Evolutionary conservation across 176 grass and related monocot genomes (phyloP), one percentile per base, ranked within the genome.

Genomic region (Carex kokanica): DNA sequence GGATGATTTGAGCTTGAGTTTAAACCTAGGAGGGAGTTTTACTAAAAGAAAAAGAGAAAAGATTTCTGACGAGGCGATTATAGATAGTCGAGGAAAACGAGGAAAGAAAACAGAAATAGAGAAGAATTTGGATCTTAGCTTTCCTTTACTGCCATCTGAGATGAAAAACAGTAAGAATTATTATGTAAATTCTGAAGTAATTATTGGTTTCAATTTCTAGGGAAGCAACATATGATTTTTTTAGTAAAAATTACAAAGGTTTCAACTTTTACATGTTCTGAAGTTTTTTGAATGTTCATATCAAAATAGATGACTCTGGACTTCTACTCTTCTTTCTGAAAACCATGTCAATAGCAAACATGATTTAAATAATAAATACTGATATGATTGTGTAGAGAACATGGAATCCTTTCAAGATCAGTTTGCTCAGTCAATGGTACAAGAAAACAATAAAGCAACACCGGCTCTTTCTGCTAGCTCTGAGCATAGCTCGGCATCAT

Each of bases 1-100:
- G 72, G 72, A 75, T 14, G 72, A 75, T 75, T 52, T 75, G 72
- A 75, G 14, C 49, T 75, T 75, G 72, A 75, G 47, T 75, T 75
- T 75, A 8, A 13, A 75, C 8, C 2, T 75, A 7, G 72, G 72
- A 75, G 72, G 72, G 0, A 7, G 47, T 31, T 27, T 16, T 27
- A 54, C 23, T 16, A 75, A 75, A 75, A 52, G 72, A 75, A 75
- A 54, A 3, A 2, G 72, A 5, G 72, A 54, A 14, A 14, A 75
- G 47, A 1, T 54, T 54, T 54, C 72, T 8, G 47, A 75, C 3
- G 21, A 75, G 72, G 47, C 15, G 47, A 8, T 54, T 2, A 53
- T 27, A 54, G n/a, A 52, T 75, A 27, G 31, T 54, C 72, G 6
- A 3, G 21, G 21, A 73, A 4, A 6, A 29, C 40, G 8, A 47